Base-by-base conservation (phyloP, 2,329 filamentous ascomycete species). In the Fusarium ramigenum region DNA sequence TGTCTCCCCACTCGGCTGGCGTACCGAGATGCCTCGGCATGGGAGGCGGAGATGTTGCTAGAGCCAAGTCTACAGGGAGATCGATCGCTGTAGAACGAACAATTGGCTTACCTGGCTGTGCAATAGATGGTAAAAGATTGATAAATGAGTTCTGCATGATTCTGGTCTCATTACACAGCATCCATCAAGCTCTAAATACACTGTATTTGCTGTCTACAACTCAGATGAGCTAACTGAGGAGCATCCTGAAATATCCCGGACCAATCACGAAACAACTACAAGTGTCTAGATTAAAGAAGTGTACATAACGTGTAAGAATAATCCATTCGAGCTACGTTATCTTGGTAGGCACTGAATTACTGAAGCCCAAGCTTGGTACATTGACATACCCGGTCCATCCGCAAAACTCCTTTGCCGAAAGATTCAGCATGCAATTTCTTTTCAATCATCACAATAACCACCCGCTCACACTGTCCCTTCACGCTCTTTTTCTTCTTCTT, bases 361-460 rank as follows among this genome's bases (percentile, higher is more conserved):
- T 54, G 36, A 54, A 54, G 50, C 50, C 23, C 34, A 52, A 25
- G 32, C 23, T 34, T 23, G 47, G 49, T 25, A 54, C 25, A 19
- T 30, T 37, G 32, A 15, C 40, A 47, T 58, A 44, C 16, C 42
- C 19, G 21, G 44, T 50, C 32, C 32, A 59, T 36, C 32, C 42
- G 56, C 56, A 50, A 59, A 73, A 73, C 71, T 73, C 71, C 71
- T 63, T 74, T 67, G 66, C 71, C 63, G 72, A 74, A 71, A 63
- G 59, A 63, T 43, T 50, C 60, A 65, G 66, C 67, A 74, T 74
- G 72, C 71, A 72, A 69, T 52, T 69, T 60, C 37, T 57, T 72
- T 60, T 65, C 49, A 53, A 64, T 69, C 49, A 56, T 73, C 59
- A 65, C 63, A 40, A 74, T 42, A 34, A 21, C 47, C 34, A 43